Evolutionary conservation across 1,139 yeast genomes (phyloP).

Genomic region (Candida smagusa): DNA sequence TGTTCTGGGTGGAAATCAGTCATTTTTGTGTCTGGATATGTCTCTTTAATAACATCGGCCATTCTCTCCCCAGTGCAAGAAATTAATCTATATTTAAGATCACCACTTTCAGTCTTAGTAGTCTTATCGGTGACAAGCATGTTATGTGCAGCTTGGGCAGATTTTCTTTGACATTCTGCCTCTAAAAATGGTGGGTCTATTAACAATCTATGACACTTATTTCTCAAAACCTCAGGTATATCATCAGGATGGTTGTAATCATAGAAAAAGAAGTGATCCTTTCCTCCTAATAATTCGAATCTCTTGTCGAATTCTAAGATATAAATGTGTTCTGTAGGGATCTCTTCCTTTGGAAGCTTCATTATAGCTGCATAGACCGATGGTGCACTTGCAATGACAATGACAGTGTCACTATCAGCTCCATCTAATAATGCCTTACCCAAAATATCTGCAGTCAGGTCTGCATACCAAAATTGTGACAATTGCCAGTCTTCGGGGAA

Average conservation of each 20-base stretch:
- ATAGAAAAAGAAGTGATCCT: constrained; percentile 62
- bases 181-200: constrained; percentile 89
- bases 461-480: constrained; percentile 87
- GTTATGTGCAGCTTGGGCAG: constrained; percentile 65
- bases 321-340: constrained; percentile 69
- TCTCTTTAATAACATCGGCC: constrained; percentile 54
- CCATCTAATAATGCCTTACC: constrained; percentile 74
- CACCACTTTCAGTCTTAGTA: constrained; percentile 38
- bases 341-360: constrained; percentile 43
- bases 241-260: constrained; percentile 71
- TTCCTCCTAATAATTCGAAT: constrained; percentile 70
- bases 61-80: constrained; percentile 90
- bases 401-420: constrained; percentile 65
- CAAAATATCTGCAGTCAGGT: constrained; percentile 62
- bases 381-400: constrained; percentile 84
- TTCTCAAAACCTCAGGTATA: constrained; percentile 54
- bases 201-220: constrained; percentile 69
- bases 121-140: constrained; percentile 44
- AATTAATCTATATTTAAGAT: constrained; percentile 48
- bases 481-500: constrained; percentile 93
- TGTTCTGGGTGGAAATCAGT: constrained; percentile 78
- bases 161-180: constrained; percentile 74
- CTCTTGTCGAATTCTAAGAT: constrained; percentile 76
- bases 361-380: constrained; percentile 85
- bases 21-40: constrained; percentile 61